Evolutionary conservation across 2,329 filamentous ascomycete species (phyloP), one percentile per base, ranked within the genome.

Genomic region (Kalaharituber pfeilii): DNA sequence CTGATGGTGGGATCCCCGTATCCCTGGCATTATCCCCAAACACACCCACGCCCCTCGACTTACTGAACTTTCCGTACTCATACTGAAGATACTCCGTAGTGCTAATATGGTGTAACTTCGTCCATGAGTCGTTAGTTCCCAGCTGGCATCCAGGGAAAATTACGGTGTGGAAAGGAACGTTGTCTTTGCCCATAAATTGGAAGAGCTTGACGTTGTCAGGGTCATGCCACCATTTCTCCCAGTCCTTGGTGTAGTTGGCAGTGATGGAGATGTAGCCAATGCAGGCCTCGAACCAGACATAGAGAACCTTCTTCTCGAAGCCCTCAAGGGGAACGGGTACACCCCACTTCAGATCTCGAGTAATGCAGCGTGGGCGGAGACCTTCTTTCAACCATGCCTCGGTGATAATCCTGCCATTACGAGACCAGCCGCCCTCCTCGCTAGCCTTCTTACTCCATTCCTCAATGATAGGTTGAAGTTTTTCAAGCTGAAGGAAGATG

Each of bases 201-300:
- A 91, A 94, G 11, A 95, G 77, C 65, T 82, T 78, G 49, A 95
- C 87, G 29, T 94, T 75, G 45, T 94, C 82, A 0, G 86, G 86
- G 67, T 93, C 83, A 66, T 83, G 81, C 88, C 88, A 95, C 88
- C 88, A 95, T 65, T 85, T 77, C 71, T 94, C 81, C 88, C 88
- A 95, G 59, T 93, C 75, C 45, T 80, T 76, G 4, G 87, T 94
- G 68, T 94, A 94, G 63, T 80, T 87, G 60, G 85, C 86, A 1
- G 88, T 94, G 62, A 95, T 95, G 1, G 86, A 94, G n/a, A 87
- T 81, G 67, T 95, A 95, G 20, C 88, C 88, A 65, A 94, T 91
- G 69, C 85, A 91, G 53, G 86, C 86, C 67, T 94, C 86, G 66
- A 95, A 86, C 86, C 82, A 85, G 57, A 94, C 87, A 65, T 95